Percentiles rank a stretch among this genome's conserved stretches.
Evolutionary conservation across 192 early-diverging fungal species (phyloP).

Genomic region (Oehlia diaphana): DNA sequence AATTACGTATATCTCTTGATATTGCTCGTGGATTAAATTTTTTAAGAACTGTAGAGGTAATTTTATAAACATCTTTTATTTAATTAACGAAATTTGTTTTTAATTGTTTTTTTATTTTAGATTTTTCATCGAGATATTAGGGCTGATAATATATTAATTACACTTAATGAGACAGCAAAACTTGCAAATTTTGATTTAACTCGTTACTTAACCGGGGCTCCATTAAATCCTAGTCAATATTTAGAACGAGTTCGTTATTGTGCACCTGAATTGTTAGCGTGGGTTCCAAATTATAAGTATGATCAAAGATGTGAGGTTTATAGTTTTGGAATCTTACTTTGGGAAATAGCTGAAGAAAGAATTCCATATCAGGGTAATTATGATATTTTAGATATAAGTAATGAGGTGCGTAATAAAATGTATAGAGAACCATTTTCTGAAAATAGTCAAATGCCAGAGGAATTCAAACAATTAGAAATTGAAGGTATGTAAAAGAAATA

Average conservation of each 20-base stretch:
- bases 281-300: neutral
- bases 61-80: too few relatives aligned
- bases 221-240: too few relatives aligned
- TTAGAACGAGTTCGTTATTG: neutral
- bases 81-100: too few relatives aligned
- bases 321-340: neutral
- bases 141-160: conserved; percentile 16
- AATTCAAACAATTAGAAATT: neutral
- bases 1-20: conserved; percentile 14
- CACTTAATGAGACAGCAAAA: neutral
- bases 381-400: neutral
- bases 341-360: neutral
- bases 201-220: too few relatives aligned
- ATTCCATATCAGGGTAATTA: neutral
- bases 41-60: neutral
- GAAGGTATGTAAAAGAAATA: neutral
- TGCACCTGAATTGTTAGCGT: neutral
- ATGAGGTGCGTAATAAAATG: neutral
- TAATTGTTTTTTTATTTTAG: too few relatives aligned
- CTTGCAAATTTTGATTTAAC: too few relatives aligned
- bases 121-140: conserved; percentile 24
- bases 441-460: neutral
- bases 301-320: neutral
- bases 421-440: conserved; percentile 8
- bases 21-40: conserved; percentile 22